Evolutionary conservation across 2,329 filamentous ascomycete species (phyloP).

Genomic region (Apiospora kogelbergensis): DNA sequence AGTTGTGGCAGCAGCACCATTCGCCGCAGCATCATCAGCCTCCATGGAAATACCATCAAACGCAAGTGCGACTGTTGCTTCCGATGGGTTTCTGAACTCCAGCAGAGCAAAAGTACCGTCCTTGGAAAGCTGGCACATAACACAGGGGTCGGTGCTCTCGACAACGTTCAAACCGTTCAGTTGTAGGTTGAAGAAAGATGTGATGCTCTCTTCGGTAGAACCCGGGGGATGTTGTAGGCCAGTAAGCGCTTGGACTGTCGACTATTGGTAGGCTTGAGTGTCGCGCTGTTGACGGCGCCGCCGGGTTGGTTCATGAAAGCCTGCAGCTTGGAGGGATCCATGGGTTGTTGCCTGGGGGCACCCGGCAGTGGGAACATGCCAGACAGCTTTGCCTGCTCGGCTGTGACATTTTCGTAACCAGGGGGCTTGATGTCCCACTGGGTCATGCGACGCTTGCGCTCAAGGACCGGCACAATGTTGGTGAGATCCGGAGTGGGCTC

Average conservation of each 20-base stretch:
- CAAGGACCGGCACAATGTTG: constrained; percentile 75
- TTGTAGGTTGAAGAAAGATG: constrained; percentile 92
- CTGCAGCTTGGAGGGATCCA: constrained; percentile 91
- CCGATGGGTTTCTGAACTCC: constrained; percentile 84
- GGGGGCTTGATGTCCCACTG: constrained; percentile 99
- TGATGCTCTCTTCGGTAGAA: constrained; percentile 72
- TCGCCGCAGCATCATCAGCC: constrained; percentile 58
- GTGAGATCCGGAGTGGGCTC: constrained; percentile 96
- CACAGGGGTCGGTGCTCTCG: constrained; percentile 79
- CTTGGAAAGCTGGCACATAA: constrained; percentile 77
- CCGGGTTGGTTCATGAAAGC: constrained; percentile 92
- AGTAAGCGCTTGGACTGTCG: constrained; percentile 92
- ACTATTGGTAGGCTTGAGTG: constrained; percentile 88
- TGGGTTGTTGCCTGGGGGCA: constrained; percentile 88
- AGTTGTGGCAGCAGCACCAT: constrained; percentile 47
- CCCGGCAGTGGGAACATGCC: constrained; percentile 98
- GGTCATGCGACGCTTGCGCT: constrained; percentile 88
- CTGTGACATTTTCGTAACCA: constrained; percentile 96
- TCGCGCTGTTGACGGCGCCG: constrained; percentile 68
- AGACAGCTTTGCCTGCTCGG: constrained; percentile 97
- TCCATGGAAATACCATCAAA: constrained; percentile 90
- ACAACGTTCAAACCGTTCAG: constrained; percentile 96
- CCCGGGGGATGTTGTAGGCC: constrained; percentile 76
- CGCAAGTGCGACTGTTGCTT: constrained; percentile 88
- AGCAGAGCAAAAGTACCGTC: constrained; percentile 81